Evolutionary conservation across 2,329 filamentous ascomycete genomes (phyloP).

Genomic region (Massarina eburnea): DNA sequence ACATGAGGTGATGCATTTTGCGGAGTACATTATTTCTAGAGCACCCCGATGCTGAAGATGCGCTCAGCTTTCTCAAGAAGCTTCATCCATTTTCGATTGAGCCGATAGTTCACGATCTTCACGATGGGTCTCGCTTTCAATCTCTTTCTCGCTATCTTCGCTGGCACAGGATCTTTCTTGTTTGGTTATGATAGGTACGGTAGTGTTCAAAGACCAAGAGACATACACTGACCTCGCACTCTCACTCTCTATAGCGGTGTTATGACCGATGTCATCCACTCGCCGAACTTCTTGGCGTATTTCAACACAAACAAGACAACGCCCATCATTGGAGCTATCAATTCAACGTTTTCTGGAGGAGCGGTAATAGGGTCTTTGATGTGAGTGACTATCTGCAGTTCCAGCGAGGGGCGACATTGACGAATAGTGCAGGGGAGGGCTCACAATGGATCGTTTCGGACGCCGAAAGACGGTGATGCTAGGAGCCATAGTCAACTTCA

Average conservation of each 20-base stretch:
- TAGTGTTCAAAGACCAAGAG: too few species aligned
- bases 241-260: too few species aligned
- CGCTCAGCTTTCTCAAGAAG: not conserved
- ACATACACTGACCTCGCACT: too few species aligned
- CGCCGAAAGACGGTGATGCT: constrained; percentile 62
- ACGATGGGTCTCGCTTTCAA: constrained; percentile 49
- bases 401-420: not conserved
- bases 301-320: constrained; percentile 56
- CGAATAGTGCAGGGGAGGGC: constrained; percentile 44
- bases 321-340: constrained; percentile 62
- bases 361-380: constrained; percentile 58
- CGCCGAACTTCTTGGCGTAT: constrained; percentile 57
- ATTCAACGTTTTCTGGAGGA: constrained; percentile 64
- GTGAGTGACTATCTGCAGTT: constrained; percentile 17
- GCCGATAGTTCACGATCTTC: not conserved
- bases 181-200: constrained; percentile 49
- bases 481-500: constrained; percentile 58
- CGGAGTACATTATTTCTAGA: constrained; percentile 6
- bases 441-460: constrained; percentile 64
- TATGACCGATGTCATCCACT: constrained; percentile 57
- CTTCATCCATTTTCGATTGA: not conserved
- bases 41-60: not conserved
- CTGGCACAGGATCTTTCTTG: constrained; percentile 47
- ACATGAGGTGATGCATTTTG: constrained; percentile 7
- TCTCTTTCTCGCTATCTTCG: constrained; percentile 46